A percentile compares a stretch with the other conserved stretches of the same genome.
Evolutionary conservation across 169 alveolate species (phyloP).

Genomic region (Eimeria tenella): DNA sequence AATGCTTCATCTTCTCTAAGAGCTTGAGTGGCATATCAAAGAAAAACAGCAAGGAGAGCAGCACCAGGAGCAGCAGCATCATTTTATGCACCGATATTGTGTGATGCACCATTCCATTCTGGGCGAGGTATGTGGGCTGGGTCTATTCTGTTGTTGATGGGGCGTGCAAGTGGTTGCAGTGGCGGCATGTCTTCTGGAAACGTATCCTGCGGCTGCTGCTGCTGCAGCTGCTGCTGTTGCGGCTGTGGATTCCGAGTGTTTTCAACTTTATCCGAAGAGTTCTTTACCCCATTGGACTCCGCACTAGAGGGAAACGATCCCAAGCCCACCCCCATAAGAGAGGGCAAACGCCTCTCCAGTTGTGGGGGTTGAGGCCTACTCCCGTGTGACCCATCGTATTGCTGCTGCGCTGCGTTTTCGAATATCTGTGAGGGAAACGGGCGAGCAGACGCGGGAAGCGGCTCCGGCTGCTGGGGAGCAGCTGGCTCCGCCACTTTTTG

Average conservation of each 20-base stretch:
- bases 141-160: conserved; percentile 69
- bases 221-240: conserved; percentile 9
- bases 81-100: not conserved
- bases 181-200: conserved; percentile 47
- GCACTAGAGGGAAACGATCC: conserved; percentile 66
- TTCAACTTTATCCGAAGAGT: conserved; percentile 22
- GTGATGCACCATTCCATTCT: conserved; percentile 50
- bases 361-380: not conserved
- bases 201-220: not conserved
- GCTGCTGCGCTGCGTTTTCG: conserved; percentile 37
- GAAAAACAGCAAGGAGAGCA: not conserved
- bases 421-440: not conserved
- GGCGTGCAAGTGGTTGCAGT: conserved; percentile 73
- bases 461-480: conserved; percentile 31
- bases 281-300: not conserved
- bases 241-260: conserved; percentile 46
- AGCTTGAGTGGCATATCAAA: not conserved
- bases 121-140: conserved; percentile 79
- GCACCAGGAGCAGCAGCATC: not conserved
- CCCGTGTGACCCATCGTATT: conserved; percentile 6
- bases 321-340: conserved; percentile 56
- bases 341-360: conserved; percentile 41
- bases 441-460: not conserved
- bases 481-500: conserved; percentile 7
- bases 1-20: not conserved